Percentiles rank a stretch among this genome's conserved stretches.
Evolutionary conservation across 2,329 filamentous ascomycete species (phyloP).

Genomic region (Talaromyces atroroseus): DNA sequence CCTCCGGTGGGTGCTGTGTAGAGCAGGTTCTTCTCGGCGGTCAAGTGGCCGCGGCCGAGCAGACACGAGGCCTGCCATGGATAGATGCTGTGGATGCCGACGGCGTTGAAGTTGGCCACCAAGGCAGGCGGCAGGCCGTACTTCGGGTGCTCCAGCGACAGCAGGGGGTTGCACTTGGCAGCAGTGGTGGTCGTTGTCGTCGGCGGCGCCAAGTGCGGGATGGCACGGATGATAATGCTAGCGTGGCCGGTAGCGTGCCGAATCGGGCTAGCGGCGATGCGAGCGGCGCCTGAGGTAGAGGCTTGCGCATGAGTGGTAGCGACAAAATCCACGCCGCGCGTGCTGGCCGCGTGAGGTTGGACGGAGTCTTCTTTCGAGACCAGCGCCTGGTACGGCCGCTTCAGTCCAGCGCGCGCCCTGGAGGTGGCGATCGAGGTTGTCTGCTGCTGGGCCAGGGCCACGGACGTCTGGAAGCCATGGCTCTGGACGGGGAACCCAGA

Average conservation of each 20-base stretch:
- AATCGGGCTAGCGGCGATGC: slow-evolving; percentile 40
- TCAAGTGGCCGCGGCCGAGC: slow-evolving; percentile 59
- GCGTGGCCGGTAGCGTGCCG: slow-evolving; percentile 1
- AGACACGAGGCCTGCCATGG: slow-evolving; percentile 75
- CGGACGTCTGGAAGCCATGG: slow-evolving; percentile 48
- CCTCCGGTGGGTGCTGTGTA: slow-evolving; percentile 75
- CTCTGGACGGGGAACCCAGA: slow-evolving; percentile 34
- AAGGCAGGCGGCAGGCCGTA: slow-evolving; percentile 60
- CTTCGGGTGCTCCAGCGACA: slow-evolving; percentile 57
- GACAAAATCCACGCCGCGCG: slow-evolving; percentile 22
- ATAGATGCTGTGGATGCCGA: slow-evolving; percentile 70
- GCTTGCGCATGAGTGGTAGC: slow-evolving; percentile 18
- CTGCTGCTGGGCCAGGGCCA: slow-evolving; percentile 37
- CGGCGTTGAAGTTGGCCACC: slow-evolving; percentile 57
- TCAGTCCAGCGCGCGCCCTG: slow-evolving; percentile 45
- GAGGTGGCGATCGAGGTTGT: slow-evolving; percentile 23
- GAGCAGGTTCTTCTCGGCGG: slow-evolving; percentile 64
- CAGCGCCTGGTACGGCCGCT: slow-evolving; percentile 31
- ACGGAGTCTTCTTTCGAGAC: too few species aligned
- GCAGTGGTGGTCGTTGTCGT: not conserved
- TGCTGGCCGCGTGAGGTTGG: not conserved
- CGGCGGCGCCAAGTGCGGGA: slow-evolving; percentile 3
- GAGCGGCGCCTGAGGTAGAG: too few species aligned
- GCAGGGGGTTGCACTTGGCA: slow-evolving; percentile 30
- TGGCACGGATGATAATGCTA: not conserved